Percentiles rank a stretch among this genome's conserved stretches.
These are phyloP conservation scores for Aspergillus mulundensis DNA, from an alignment of 495 filamentous ascomycete species.

Conservation along the genomic window DNA sequence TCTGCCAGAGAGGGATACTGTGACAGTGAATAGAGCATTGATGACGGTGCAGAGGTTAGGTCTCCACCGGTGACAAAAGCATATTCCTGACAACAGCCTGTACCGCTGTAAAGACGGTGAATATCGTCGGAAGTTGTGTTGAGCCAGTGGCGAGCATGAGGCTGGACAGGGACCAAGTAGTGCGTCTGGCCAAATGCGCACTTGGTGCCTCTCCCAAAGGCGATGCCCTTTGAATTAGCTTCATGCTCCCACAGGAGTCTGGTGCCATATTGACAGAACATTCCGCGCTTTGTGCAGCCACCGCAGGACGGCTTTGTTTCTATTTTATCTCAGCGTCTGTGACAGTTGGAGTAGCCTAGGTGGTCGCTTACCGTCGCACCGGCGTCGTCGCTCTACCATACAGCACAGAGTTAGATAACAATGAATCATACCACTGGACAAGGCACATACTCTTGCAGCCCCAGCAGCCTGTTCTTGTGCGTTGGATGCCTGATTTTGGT, in stretches of 20 bases:
- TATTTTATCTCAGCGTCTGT: background rate
- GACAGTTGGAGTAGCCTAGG: background rate
- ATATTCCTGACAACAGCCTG: background rate
- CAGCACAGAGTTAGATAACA: background rate
- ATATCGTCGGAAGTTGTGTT: background rate
- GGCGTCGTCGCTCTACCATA: background rate
- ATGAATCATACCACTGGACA: background rate
- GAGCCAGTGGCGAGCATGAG: background rate
- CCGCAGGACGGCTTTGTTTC: background rate
- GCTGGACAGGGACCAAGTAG: background rate
- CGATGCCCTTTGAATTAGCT: background rate
- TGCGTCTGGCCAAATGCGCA: background rate
- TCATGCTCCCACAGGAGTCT: background rate
- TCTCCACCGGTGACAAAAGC: background rate
- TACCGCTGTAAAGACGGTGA: background rate
- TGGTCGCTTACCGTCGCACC: background rate
- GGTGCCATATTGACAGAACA: background rate
- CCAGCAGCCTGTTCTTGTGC: background rate
- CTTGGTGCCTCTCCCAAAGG: background rate
- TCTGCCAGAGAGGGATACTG: background rate
- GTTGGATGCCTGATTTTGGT: background rate
- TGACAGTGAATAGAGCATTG: background rate
- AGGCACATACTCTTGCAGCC: background rate
- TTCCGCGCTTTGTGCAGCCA: background rate
- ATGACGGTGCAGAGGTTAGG: no score